A percentile compares a stretch with the other conserved stretches of the same genome.
Conservation (phyloP, 176 grass and related monocot genomes). For the Musa troglodytarum region DNA sequence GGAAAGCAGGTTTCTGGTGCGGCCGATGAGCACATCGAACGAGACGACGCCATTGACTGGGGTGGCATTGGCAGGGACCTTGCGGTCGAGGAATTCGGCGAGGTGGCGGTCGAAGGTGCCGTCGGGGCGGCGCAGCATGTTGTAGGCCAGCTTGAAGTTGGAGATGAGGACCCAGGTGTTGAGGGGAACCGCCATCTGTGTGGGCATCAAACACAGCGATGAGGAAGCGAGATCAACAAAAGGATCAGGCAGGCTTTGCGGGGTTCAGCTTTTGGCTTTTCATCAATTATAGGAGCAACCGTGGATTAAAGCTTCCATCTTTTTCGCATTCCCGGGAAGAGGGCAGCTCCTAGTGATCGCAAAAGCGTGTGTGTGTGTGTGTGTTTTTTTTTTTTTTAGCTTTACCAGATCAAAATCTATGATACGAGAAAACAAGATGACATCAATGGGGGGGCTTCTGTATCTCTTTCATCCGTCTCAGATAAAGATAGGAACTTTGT, state of each 20-base stretch:
- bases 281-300: background rate
- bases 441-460: background rate
- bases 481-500: background rate
- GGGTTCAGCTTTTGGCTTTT: background rate
- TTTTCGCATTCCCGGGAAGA: background rate
- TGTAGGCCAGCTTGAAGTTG: constrained; percentile 96
- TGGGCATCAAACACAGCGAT: constrained; percentile 8
- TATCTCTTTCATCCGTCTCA: background rate
- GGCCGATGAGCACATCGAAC: constrained; percentile 72
- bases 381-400: too few species aligned
- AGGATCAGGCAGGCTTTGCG: too few species aligned
- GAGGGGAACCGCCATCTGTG: constrained; percentile 75
- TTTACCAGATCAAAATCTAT: background rate
- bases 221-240: constrained; percentile 1
- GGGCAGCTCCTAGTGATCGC: background rate
- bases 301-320: background rate
- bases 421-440: background rate
- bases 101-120: constrained; percentile 92
- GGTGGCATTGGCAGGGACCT: constrained; percentile 48
- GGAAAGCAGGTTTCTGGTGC: constrained; percentile 47
- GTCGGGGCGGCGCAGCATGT: constrained; percentile 81
- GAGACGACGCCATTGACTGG: constrained; percentile 63
- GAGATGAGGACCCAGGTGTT: constrained; percentile 96
- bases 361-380: background rate
- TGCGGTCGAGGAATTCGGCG: constrained; percentile 68